phyloP scores from a whole-genome alignment of 106 monocot genomes.

The Gastrodia elata region DNA sequence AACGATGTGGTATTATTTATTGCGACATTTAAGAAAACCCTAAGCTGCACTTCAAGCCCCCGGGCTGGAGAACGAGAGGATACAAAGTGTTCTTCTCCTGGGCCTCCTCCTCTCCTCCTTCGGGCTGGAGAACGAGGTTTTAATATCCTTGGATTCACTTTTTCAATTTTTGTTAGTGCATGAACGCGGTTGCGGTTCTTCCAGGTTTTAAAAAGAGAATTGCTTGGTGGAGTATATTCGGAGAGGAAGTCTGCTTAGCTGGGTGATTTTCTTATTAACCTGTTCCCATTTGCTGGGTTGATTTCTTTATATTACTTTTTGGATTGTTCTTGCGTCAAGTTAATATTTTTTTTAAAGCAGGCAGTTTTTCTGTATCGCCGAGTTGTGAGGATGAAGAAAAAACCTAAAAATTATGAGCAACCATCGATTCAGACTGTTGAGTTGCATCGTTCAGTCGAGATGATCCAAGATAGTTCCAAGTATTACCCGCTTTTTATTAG shows the following conservation, averaged over 20 bases:
- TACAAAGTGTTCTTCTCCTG: too few relatives aligned
- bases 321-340: not conserved
- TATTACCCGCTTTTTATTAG: conserved; percentile 5
- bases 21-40: too few relatives aligned
- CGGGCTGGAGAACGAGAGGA: too few relatives aligned
- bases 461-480: conserved; percentile 7
- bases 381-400: not conserved
- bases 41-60: too few relatives aligned
- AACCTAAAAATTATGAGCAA: not conserved
- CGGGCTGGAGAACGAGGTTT: too few relatives aligned
- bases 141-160: too few relatives aligned
- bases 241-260: too few relatives aligned
- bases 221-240: too few relatives aligned
- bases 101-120: too few relatives aligned
- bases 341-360: not conserved
- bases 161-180: too few relatives aligned
- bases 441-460: not conserved
- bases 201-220: too few relatives aligned
- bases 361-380: not conserved
- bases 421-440: not conserved
- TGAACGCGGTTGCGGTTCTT: too few relatives aligned
- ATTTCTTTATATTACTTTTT: not conserved
- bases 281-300: not conserved
- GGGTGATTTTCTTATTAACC: not conserved
- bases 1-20: not conserved